Base-by-base conservation (phyloP, 2,329 filamentous ascomycete genomes). In the Pseudonectria foliicola region DNA sequence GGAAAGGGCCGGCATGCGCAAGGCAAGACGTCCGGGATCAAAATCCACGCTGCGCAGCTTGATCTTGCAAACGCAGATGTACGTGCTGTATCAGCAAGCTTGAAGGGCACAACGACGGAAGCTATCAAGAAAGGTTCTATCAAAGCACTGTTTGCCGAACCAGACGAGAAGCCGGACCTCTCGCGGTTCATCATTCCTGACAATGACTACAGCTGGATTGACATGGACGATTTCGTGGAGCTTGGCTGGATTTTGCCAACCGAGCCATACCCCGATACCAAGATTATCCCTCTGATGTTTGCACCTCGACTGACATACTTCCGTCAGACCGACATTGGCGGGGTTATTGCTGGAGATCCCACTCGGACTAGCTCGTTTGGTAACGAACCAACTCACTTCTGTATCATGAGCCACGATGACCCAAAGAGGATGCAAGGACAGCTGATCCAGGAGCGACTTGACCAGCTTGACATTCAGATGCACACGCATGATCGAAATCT, bases 151-250 rank as follows among this genome's bases (percentile, higher is more conserved):
- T 64, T 73, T 31, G 64, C 65, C 4, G 70, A 77, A 34, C 62
- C 72, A 33, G 73, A 77, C 16, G 71, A 73, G 7, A 73, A 74
- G 7, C 75, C 75, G 3, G 82, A 90, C 55, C 69, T 95, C 32
- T 94, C 89, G 1, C 82, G 83, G 34, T 98, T 98, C 56, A 90
- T 82, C 0, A 98, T 98, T 32, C 90, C 92, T 0, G 92, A 98
- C 57, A 85, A 93, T 35, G 92, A 98, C 53, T 80, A 88, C 48
- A 88, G 82, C 36, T 98, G 92, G 92, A 89, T 98, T 43, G 92
- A 98, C 54, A 96, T 98, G 88, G 92, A 98, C 55, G 92, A 98
- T 57, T 98, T 98, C 61, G 89, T 98, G 21, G 92, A 98, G 59
- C 67, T 98, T 14, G 93, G 95, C 56, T 96, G 90, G 90, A 89